phyloP scores from a whole-genome alignment of 208 protist species.

The Leishmania tarentolae region DNA sequence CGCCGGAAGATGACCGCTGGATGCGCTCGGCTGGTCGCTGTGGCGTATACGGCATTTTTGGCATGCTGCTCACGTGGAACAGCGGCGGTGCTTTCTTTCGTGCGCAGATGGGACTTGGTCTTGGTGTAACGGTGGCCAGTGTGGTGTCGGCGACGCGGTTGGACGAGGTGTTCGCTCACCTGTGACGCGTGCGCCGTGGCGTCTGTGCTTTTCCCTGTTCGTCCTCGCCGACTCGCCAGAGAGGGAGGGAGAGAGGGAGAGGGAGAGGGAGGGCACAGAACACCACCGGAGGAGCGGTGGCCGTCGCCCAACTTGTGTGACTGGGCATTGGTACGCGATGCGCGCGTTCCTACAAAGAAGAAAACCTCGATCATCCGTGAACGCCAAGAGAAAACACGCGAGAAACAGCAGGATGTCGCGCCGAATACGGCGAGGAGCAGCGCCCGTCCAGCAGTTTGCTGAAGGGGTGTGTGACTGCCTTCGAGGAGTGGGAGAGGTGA shows the following conservation, averaged over 20 bases:
- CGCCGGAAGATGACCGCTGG: constrained; percentile 71
- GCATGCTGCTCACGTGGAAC: constrained; percentile 79
- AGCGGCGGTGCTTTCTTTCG: constrained; percentile 59
- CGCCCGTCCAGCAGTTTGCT: not conserved
- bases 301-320: not conserved
- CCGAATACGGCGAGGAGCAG: not conserved
- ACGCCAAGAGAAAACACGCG: not conserved
- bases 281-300: no score
- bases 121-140: constrained; percentile 51
- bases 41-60: constrained; percentile 54
- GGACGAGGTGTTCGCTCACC: constrained; percentile 56
- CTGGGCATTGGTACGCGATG: not conserved
- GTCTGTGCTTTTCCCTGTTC: not conserved
- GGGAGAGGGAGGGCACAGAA: no score
- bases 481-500: not conserved
- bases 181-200: constrained; percentile 21
- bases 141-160: constrained; percentile 56
- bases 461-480: not conserved
- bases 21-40: constrained; percentile 52
- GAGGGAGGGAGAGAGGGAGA: not conserved
- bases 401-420: not conserved
- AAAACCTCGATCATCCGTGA: not conserved
- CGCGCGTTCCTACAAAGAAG: not conserved
- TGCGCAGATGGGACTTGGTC: constrained; percentile 65
- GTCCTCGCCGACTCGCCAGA: not conserved